phyloP scores from a whole-genome alignment of 768 basidiomycete species.

The Russula earlei region DNA sequence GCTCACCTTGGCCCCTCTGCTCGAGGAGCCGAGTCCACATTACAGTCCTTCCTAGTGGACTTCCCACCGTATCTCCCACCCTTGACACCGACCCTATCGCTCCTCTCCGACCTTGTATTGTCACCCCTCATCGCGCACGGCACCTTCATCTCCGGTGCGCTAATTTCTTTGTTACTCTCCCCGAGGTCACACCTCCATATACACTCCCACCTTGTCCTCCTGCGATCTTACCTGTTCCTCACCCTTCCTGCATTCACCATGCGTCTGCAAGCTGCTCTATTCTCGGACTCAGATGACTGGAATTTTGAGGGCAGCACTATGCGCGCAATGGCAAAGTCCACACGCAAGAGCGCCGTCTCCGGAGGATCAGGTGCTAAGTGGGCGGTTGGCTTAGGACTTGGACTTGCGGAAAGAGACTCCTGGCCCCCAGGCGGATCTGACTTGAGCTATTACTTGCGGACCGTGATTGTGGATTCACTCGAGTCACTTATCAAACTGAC shows the following conservation, averaged over 20 bases:
- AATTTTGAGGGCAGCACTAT: slow-evolving; percentile 16
- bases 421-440: slow-evolving; percentile 89
- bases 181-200: slow-evolving; percentile 58
- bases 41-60: slow-evolving; percentile 40
- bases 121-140: slow-evolving; percentile 52
- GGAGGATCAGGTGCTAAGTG: slow-evolving; percentile 25
- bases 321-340: slow-evolving; percentile 17
- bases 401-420: slow-evolving; percentile 58
- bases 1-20: slow-evolving; percentile 25
- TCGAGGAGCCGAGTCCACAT: slow-evolving; percentile 22
- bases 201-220: slow-evolving; percentile 52
- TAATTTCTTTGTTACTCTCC: slow-evolving; percentile 59
- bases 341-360: not conserved
- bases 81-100: slow-evolving; percentile 52
- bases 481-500: slow-evolving; percentile 26
- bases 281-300: slow-evolving; percentile 57
- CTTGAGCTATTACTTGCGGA: slow-evolving; percentile 71
- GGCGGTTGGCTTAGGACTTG: slow-evolving; percentile 66
- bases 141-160: slow-evolving; percentile 52
- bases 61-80: slow-evolving; percentile 56
- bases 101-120: slow-evolving; percentile 55
- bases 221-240: slow-evolving; percentile 69
- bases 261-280: slow-evolving; percentile 60
- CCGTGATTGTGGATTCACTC: slow-evolving; percentile 78
- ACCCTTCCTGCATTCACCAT: slow-evolving; percentile 65